Evolutionary conservation across 1,284 basidiomycete species (phyloP).

Genomic region (Hemileia vastatrix): DNA sequence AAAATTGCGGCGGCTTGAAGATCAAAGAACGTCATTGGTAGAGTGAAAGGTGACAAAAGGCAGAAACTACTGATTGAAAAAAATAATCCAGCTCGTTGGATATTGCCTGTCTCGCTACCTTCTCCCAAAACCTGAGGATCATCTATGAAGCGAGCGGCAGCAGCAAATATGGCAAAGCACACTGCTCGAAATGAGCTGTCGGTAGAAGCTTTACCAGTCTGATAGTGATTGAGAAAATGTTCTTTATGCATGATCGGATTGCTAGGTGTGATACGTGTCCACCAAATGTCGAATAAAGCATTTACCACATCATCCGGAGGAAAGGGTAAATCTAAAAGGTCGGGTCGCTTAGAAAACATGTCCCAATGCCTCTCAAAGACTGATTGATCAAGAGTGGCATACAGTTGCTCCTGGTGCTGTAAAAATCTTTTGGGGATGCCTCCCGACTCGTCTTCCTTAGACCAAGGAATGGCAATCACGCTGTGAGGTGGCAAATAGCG

Average conservation of each 20-base stretch:
- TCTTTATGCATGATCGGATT: background rate
- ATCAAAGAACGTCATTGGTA: constrained; percentile 14
- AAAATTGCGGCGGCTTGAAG: constrained; percentile 9
- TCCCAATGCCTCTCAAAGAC: too few relatives aligned
- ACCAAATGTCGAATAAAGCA: constrained; percentile 3
- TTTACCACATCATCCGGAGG: constrained; percentile 3
- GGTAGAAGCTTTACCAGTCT: background rate
- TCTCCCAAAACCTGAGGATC: background rate
- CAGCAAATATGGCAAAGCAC: constrained; percentile 15
- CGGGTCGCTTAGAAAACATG: too few relatives aligned
- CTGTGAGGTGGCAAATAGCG: too few relatives aligned
- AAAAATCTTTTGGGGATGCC: too few relatives aligned
- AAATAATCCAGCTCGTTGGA: constrained; percentile 1
- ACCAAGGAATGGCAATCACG: too few relatives aligned
- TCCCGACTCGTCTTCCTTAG: too few relatives aligned
- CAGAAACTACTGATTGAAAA: background rate
- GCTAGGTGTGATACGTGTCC: background rate
- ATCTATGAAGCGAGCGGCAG: constrained; percentile 7
- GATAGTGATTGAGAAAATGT: constrained; percentile 5
- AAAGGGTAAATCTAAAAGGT: too few relatives aligned
- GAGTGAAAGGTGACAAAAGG: background rate
- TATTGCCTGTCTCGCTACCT: background rate
- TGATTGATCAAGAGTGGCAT: too few relatives aligned
- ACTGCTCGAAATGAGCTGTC: constrained; percentile 16
- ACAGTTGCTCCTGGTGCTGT: too few relatives aligned